A percentile compares a stretch with the other conserved stretches of the same genome.
These are phyloP conservation scores for Kurtzmaniella natalensis DNA, from an alignment of 1,139 yeast species.

Conservation along the genomic window DNA sequence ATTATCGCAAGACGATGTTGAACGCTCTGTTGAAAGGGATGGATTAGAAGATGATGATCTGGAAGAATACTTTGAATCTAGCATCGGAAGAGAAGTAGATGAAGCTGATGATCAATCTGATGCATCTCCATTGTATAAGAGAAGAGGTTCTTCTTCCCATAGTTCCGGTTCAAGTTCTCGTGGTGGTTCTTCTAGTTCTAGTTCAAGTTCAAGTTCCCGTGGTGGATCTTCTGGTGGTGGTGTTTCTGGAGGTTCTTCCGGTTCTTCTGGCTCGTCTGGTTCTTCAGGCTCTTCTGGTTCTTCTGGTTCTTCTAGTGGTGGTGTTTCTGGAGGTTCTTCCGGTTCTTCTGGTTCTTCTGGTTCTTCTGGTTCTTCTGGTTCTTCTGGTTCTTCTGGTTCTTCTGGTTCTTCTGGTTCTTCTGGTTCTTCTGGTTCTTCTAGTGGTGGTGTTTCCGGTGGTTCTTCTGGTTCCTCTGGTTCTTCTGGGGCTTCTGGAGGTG, in stretches of 20 bases:
- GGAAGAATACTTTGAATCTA: no score
- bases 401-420: constrained; percentile 3
- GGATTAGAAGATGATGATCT: no score
- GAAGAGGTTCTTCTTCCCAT: not conserved
- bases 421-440: constrained; percentile 2
- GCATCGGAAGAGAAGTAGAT: no score
- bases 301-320: constrained; percentile 3
- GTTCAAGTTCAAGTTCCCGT: not conserved
- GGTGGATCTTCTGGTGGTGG: not conserved
- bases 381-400: not conserved
- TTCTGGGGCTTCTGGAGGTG: constrained; percentile 7
- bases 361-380: constrained; percentile 1
- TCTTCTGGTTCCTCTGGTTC: constrained; percentile 7
- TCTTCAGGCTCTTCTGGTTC: constrained; percentile 1
- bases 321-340: constrained; percentile 3
- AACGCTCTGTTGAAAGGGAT: no score
- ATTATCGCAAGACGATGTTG: not conserved
- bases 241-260: not conserved
- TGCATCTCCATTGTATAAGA: not conserved
- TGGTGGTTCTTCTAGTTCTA: not conserved
- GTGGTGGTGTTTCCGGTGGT: constrained; percentile 5
- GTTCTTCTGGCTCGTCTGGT: constrained; percentile 1
- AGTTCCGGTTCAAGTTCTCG: constrained; percentile 1
- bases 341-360: constrained; percentile 2
- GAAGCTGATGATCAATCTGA: not conserved